phyloP scores from a whole-genome alignment of 441 rosid genomes.

The Lepidium campestre region DNA sequence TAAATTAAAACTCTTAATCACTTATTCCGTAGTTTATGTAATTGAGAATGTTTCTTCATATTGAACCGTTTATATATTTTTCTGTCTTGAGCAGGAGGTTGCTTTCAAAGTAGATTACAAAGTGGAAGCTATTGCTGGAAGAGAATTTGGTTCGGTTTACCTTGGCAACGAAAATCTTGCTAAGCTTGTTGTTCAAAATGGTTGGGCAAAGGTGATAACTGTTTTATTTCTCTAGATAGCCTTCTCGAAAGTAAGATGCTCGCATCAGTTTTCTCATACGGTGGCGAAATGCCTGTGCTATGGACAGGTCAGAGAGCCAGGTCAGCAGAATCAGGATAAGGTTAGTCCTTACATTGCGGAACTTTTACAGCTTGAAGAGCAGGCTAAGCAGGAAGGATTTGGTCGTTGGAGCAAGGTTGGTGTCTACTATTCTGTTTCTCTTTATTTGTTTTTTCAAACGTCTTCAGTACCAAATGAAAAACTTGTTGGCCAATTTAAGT shows the following conservation, averaged over 20 bases:
- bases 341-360: constrained; percentile 81
- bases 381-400: constrained; percentile 72
- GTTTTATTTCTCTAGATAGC: not conserved
- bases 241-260: constrained; percentile 6
- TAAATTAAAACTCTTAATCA: not conserved
- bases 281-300: constrained; percentile 7
- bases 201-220: constrained; percentile 28
- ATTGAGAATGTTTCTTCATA: not conserved
- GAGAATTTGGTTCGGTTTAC: constrained; percentile 35
- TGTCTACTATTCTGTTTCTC: constrained; percentile 9
- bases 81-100: constrained; percentile 54
- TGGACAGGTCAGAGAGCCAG: constrained; percentile 75
- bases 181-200: constrained; percentile 18
- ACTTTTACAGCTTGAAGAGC: constrained; percentile 58
- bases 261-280: constrained; percentile 3
- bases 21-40: not conserved
- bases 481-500: not conserved
- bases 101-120: constrained; percentile 81
- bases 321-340: constrained; percentile 82
- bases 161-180: constrained; percentile 27
- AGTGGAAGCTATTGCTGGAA: constrained; percentile 47
- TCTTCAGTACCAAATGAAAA: not conserved
- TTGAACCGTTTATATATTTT: not conserved
- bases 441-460: not conserved
- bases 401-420: constrained; percentile 91